Evolutionary conservation across 169 alveolate genomes (phyloP), one percentile per base, ranked within the genome.

Genomic region (Sarcocystis neurona): DNA sequence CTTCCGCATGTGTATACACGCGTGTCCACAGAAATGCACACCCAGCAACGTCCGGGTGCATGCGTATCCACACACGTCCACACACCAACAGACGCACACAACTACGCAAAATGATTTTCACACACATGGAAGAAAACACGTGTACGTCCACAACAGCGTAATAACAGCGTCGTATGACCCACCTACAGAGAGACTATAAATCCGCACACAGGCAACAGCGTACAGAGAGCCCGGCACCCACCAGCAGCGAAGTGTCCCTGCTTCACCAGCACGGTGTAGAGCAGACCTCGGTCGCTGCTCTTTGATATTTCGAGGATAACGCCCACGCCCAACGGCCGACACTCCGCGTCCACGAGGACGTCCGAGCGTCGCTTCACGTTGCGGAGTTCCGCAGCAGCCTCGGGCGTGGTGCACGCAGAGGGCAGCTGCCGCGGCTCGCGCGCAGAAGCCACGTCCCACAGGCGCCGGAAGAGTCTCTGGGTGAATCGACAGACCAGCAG

Each of bases 181-280:
- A n/a, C n/a, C n/a, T n/a, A n/a, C n/a, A n/a, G n/a, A n/a, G n/a
- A n/a, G n/a, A n/a, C n/a, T n/a, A n/a, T n/a, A n/a, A n/a, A n/a
- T n/a, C n/a, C n/a, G n/a, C n/a, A n/a, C n/a, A n/a, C n/a, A n/a
- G n/a, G n/a, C n/a, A n/a, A n/a, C n/a, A n/a, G n/a, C n/a, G n/a
- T n/a, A n/a, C n/a, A n/a, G n/a, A n/a, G n/a, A n/a, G n/a, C n/a
- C n/a, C n/a, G n/a, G n/a, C 44, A 63, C 75, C 18, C 43, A 63
- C 75, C 75, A 15, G 32, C 43, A 41, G 75, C 10, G 75, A 63
- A 63, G 75, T 63, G 41, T 15, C 86, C 86, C 10, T n/a, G 43
- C 74, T 79, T 79, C 23, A 79, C 41, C 48, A 79, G 86, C 30
- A 79, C 86, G 30, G 86, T 79, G 74, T 79, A 79, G 18, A 79